phyloP scores from a whole-genome alignment of 2,329 filamentous ascomycete species.

The Ceratocystis lukuohia region DNA sequence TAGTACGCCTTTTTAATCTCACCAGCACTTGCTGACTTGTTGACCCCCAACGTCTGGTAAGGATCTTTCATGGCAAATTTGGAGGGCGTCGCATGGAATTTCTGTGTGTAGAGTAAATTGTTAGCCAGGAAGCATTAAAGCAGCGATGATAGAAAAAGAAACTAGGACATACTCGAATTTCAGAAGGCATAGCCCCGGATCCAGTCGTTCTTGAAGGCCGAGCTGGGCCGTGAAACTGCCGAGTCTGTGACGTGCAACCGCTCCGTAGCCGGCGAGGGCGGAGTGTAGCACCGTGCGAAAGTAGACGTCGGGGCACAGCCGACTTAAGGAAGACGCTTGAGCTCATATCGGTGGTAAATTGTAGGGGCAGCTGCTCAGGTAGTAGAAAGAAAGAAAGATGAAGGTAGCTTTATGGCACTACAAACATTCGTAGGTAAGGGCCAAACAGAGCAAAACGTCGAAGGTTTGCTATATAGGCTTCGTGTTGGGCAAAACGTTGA shows the following conservation, averaged over 20 bases:
- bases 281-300: slow-evolving; percentile 32
- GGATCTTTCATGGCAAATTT: slow-evolving; percentile 55
- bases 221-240: slow-evolving; percentile 23
- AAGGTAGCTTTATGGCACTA: background rate
- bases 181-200: background rate
- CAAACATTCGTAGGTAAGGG: too few species aligned
- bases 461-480: too few species aligned
- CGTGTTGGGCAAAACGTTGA: too few species aligned
- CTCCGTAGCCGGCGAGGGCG: slow-evolving; percentile 31
- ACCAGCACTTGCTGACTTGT: slow-evolving; percentile 61
- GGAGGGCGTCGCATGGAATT: slow-evolving; percentile 48
- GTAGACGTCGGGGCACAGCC: slow-evolving; percentile 33
- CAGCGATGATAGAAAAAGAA: background rate
- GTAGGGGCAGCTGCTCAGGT: background rate
- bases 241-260: slow-evolving; percentile 28
- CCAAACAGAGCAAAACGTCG: too few species aligned
- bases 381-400: background rate
- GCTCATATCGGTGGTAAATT: slow-evolving; percentile 31
- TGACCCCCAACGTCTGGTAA: slow-evolving; percentile 74
- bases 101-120: slow-evolving; percentile 24
- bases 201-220: slow-evolving; percentile 12
- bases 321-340: slow-evolving; percentile 35
- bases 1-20: slow-evolving; percentile 99
- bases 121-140: background rate
- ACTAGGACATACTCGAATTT: background rate